phyloP scores from a whole-genome alignment of 345 rosid species.

The Ailanthus altissimus region DNA sequence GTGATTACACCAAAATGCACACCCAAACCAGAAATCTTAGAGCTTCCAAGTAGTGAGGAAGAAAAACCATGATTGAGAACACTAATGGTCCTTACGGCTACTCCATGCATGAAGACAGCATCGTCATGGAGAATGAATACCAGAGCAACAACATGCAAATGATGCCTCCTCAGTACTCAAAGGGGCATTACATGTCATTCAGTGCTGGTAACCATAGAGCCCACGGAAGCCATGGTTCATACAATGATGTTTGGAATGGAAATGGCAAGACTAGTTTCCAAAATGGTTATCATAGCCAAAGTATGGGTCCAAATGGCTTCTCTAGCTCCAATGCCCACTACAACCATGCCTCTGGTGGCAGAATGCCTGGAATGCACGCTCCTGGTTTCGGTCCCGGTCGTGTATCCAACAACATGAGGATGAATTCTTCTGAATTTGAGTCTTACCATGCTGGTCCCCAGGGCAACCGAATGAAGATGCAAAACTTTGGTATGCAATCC shows the following conservation, averaged over 20 bases:
- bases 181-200: background rate
- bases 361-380: background rate
- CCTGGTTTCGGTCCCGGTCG: background rate
- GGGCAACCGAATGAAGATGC: background rate
- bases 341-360: background rate
- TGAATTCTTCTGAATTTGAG: conserved; percentile 4
- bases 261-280: background rate
- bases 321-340: background rate
- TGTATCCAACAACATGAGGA: conserved; percentile 1
- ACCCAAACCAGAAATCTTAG: background rate
- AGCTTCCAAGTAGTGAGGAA: background rate
- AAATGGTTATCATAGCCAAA: conserved; percentile 1
- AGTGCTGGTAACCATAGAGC: background rate
- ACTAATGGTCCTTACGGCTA: conserved; percentile 12
- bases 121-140: conserved; percentile 6
- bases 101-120: conserved; percentile 14
- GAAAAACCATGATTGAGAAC: conserved; percentile 12
- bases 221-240: conserved; percentile 1
- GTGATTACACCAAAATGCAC: background rate
- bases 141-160: background rate
- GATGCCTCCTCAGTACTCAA: background rate
- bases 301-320: conserved; percentile 6
- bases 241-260: background rate
- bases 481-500: background rate
- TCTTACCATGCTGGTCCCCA: background rate